Conservation (phyloP, 2,329 filamentous ascomycete species). For the Botrytis pseudocinerea region DNA sequence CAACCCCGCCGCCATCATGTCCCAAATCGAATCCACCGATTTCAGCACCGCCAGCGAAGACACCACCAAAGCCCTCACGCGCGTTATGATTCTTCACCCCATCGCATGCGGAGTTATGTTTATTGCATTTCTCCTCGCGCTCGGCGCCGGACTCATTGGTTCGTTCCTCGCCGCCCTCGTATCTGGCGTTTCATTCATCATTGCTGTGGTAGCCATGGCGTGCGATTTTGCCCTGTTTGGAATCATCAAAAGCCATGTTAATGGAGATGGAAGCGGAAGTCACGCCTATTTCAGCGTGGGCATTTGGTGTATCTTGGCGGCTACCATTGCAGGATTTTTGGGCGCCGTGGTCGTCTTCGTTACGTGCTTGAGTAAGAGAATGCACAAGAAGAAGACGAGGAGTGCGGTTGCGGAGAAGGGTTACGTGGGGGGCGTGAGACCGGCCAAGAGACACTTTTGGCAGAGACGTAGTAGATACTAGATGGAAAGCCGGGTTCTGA, state of each 20-base stretch:
- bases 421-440: conserved; percentile 27
- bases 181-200: conserved; percentile 51
- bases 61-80: conserved; percentile 53
- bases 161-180: conserved; percentile 53
- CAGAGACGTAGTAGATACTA: conserved; percentile 28
- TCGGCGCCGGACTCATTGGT: conserved; percentile 53
- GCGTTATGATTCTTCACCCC: conserved; percentile 63
- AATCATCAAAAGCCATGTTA: conserved; percentile 55
- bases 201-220: conserved; percentile 51
- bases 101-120: conserved; percentile 58
- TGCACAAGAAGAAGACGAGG: conserved; percentile 37
- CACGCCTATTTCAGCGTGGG: conserved; percentile 54
- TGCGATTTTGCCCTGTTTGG: conserved; percentile 60
- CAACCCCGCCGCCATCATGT: conserved; percentile 51
- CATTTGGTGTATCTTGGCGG: conserved; percentile 60
- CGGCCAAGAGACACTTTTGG: conserved; percentile 29
- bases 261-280: conserved; percentile 42
- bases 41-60: conserved; percentile 46
- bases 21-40: conserved; percentile 40
- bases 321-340: conserved; percentile 55
- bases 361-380: conserved; percentile 54
- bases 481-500: not conserved
- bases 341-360: conserved; percentile 60
- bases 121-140: conserved; percentile 57
- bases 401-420: conserved; percentile 23